phyloP scores from a whole-genome alignment of 140 eudicot genomes.

The Anethum foeniculum region DNA sequence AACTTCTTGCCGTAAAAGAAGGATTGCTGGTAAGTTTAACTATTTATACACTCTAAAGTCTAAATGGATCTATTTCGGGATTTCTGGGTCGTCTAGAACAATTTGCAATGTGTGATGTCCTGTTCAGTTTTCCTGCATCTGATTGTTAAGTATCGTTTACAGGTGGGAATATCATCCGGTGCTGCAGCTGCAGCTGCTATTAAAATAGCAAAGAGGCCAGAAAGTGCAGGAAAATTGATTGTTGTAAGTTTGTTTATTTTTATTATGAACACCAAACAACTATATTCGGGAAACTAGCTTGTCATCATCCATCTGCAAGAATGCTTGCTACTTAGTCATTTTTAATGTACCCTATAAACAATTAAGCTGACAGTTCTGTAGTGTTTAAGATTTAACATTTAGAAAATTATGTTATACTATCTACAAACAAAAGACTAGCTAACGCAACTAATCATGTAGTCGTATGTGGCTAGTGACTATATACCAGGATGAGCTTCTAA shows the following conservation, averaged over 20 bases:
- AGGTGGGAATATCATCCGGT: constrained; percentile 78
- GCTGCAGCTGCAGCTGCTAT: constrained; percentile 75
- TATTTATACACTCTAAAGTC: background rate
- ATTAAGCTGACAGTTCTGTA: background rate
- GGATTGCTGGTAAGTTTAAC: constrained; percentile 55
- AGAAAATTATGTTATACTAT: background rate
- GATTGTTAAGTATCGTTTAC: background rate
- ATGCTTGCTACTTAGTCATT: background rate
- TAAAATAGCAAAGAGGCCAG: constrained; percentile 59
- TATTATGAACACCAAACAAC: background rate
- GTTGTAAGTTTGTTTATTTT: constrained; percentile 45
- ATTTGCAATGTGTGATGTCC: background rate
- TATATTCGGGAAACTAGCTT: background rate
- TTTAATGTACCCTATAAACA: background rate
- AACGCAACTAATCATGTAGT: background rate
- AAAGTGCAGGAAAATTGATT: constrained; percentile 64
- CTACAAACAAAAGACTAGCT: background rate
- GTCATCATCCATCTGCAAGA: background rate
- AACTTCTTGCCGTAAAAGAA: constrained; percentile 70
- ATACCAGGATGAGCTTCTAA: no score
- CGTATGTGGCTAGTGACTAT: no score
- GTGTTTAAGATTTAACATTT: background rate
- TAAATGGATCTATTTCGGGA: background rate
- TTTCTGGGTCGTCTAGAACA: background rate
- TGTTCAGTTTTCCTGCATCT: constrained; percentile 13